Conservation (phyloP, 108 stramenopile species). For the Cyclotella kingstonii region DNA sequence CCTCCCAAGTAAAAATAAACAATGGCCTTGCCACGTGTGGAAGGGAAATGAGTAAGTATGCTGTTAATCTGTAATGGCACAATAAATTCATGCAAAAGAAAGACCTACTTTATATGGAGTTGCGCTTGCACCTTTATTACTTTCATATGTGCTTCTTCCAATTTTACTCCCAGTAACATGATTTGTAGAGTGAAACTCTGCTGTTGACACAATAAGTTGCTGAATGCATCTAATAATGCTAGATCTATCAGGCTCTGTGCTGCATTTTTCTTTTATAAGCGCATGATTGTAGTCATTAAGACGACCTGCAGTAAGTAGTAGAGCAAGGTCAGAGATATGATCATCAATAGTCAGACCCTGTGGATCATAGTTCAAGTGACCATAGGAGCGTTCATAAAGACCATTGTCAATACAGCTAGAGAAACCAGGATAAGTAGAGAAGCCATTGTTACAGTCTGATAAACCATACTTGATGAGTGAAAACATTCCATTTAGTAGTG, state of each 20-base stretch:
- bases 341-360: slow-evolving; percentile 12
- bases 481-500: slow-evolving; percentile 49
- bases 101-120: slow-evolving; percentile 48
- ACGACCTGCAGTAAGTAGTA: slow-evolving; percentile 56
- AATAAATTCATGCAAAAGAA: too few relatives aligned
- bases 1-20: slow-evolving; percentile 55
- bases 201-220: slow-evolving; percentile 45
- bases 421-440: slow-evolving; percentile 24
- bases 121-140: slow-evolving; percentile 3
- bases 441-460: slow-evolving; percentile 43
- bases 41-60: background rate
- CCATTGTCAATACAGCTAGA: slow-evolving; percentile 28
- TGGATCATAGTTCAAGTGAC: slow-evolving; percentile 25
- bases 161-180: slow-evolving; percentile 23
- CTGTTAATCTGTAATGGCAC: background rate
- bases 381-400: slow-evolving; percentile 14
- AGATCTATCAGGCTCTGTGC: slow-evolving; percentile 9
- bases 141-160: slow-evolving; percentile 4
- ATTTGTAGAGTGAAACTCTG: slow-evolving; percentile 68
- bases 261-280: slow-evolving; percentile 38
- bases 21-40: slow-evolving; percentile 38
- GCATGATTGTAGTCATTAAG: slow-evolving; percentile 42
- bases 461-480: slow-evolving; percentile 54
- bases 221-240: slow-evolving; percentile 30
- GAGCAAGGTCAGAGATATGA: slow-evolving; percentile 53